phyloP scores from a whole-genome alignment of 257 asterid genomes.

The Henckelia pumila region DNA sequence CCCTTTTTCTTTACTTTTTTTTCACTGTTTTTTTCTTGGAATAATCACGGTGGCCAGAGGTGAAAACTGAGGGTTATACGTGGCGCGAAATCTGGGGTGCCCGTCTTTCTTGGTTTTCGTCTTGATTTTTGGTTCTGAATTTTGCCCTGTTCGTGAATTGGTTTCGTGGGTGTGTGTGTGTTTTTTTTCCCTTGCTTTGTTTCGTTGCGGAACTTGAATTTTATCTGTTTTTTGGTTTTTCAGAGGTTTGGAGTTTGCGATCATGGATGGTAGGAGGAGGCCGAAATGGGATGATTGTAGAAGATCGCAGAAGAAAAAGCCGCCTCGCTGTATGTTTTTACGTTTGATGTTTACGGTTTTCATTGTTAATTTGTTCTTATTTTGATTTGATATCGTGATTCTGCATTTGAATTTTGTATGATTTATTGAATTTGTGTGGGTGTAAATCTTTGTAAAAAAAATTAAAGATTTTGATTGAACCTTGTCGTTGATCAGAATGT shows the following conservation, averaged over 20 bases:
- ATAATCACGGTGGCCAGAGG: constrained; percentile 22
- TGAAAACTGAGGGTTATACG: constrained; percentile 2
- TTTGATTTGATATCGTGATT: neutral
- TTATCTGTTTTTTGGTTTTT: constrained; percentile 2
- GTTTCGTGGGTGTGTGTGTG: neutral
- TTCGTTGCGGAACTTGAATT: neutral
- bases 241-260: constrained; percentile 18
- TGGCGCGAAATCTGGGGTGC: constrained; percentile 34
- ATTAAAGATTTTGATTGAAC: too few species aligned
- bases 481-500: neutral
- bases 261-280: constrained; percentile 44
- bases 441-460: neutral
- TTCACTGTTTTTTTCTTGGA: constrained; percentile 25
- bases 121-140: constrained; percentile 8
- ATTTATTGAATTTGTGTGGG: neutral
- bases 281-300: constrained; percentile 29
- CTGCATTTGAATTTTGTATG: neutral
- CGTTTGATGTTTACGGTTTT: constrained; percentile 8
- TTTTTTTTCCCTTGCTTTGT: neutral
- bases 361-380: constrained; percentile 11
- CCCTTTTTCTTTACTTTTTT: too few species aligned
- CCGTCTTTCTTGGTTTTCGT: constrained; percentile 9
- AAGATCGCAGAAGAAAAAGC: constrained; percentile 36
- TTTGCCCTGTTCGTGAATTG: constrained; percentile 11
- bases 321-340: constrained; percentile 35